Percentiles rank a stretch among this genome's conserved stretches.
These are phyloP conservation scores for Pichia sp. DNA, from an alignment of 1,139 yeast genomes.

Conservation along the genomic window DNA sequence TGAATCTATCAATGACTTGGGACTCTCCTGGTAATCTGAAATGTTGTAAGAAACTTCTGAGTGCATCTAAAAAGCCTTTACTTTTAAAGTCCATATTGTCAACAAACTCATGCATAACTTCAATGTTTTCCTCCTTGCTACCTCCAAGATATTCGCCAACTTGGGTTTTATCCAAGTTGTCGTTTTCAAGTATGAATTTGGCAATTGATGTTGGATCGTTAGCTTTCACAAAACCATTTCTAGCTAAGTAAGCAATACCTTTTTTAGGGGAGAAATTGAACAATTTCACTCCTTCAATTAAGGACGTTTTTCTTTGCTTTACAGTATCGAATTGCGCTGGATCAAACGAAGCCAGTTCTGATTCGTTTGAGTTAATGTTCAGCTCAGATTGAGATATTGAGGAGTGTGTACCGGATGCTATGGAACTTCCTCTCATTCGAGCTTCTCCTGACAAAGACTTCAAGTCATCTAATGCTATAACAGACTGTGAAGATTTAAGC, in stretches of 20 bases:
- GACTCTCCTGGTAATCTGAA: slow-evolving; percentile 98
- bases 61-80: slow-evolving; percentile 74
- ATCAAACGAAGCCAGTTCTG: slow-evolving; percentile 52
- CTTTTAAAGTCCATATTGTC: slow-evolving; percentile 76
- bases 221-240: slow-evolving; percentile 58
- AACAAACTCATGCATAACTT: slow-evolving; percentile 90
- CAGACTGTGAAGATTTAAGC: background rate
- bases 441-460: slow-evolving; percentile 12
- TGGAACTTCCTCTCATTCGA: slow-evolving; percentile 22
- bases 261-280: slow-evolving; percentile 84
- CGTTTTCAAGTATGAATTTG: slow-evolving; percentile 65
- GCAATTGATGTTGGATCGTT: slow-evolving; percentile 70
- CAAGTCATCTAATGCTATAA: slow-evolving; percentile 11
- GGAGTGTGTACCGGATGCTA: slow-evolving; percentile 16
- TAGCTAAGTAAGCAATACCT: slow-evolving; percentile 62
- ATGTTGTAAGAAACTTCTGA: slow-evolving; percentile 77
- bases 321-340: slow-evolving; percentile 77
- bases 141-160: slow-evolving; percentile 94
- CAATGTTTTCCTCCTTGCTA: slow-evolving; percentile 71
- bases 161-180: slow-evolving; percentile 66
- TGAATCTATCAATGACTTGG: slow-evolving; percentile 92
- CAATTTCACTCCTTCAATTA: slow-evolving; percentile 70
- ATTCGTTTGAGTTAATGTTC: slow-evolving; percentile 6
- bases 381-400: slow-evolving; percentile 10
- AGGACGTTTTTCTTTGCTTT: slow-evolving; percentile 77